Percentiles rank a stretch among this genome's conserved stretches.
These are phyloP conservation scores for Uromyces viciae-fabae DNA, from an alignment of 1,284 basidiomycete genomes.

Conservation along the genomic window DNA sequence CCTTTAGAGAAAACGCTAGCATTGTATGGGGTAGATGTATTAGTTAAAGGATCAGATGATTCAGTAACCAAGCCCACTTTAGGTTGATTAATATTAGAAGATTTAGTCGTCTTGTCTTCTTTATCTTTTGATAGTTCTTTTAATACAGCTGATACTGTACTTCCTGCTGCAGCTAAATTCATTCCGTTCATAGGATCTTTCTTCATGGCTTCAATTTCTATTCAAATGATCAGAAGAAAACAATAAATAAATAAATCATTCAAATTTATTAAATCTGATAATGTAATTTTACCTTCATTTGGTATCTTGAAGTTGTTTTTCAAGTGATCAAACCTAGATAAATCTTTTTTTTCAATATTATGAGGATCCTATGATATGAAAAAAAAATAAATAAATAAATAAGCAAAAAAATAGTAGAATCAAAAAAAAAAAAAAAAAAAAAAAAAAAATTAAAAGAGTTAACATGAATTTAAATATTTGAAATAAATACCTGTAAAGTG, in stretches of 20 bases:
- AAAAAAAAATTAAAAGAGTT: too few relatives aligned
- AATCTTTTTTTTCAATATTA: constrained; percentile 52
- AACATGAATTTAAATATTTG: too few relatives aligned
- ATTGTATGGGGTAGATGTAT: constrained; percentile 65
- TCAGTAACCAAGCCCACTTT: constrained; percentile 7
- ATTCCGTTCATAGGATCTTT: constrained; percentile 51
- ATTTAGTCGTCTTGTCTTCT: constrained; percentile 30
- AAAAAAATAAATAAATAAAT: too few relatives aligned
- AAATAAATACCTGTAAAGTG: constrained; percentile 88
- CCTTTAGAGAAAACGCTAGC: constrained; percentile 84
- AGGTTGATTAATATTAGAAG: constrained; percentile 12
- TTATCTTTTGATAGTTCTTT: constrained; percentile 46
- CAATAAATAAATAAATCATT: not conserved
- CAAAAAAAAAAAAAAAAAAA: constrained; percentile 39
- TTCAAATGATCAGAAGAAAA: not conserved
- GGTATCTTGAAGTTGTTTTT: constrained; percentile 52
- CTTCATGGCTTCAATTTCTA: constrained; percentile 49
- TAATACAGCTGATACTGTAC: constrained; percentile 49
- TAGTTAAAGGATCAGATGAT: constrained; percentile 25
- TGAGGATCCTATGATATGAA: constrained; percentile 54
- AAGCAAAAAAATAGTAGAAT: constrained; percentile 13
- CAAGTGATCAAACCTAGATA: constrained; percentile 53
- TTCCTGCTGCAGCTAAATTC: constrained; percentile 53
- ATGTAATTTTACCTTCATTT: constrained; percentile 20
- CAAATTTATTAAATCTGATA: not conserved